Base-by-base conservation (phyloP, 2,329 filamentous ascomycete genomes). In the Thelonectria olida region DNA sequence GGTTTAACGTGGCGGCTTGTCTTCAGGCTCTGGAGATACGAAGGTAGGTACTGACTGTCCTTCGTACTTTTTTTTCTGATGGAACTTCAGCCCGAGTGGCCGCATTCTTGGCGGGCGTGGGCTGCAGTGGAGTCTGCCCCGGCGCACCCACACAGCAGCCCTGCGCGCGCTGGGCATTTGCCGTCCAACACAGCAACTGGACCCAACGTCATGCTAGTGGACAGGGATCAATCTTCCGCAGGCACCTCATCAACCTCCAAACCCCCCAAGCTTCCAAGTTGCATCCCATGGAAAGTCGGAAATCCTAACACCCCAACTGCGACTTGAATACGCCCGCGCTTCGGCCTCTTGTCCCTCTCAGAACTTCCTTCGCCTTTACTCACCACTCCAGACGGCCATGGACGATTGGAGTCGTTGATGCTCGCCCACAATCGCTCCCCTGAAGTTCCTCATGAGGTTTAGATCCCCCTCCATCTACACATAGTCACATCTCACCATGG, bases 401-500 rank as follows among this genome's bases (percentile, higher is more conserved):
- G 67, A 66, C 54, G 38, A 57, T 48, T 53, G 51, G 58, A 55
- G 56, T 39, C 54, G 41, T 22, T 69, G 62, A 62, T 53, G 23
- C 51, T 38, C 22, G 42, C 54, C 55, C 55, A 41, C 58, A 61
- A 45, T 59, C 56, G 61, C 58, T 60, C 52, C 48, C 38, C 62
- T 58, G 48, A 56, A 52, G 39, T 42, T 28, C 58, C 48, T 41
- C 55, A 56, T 59, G 59, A n/a, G n/a, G n/a, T n/a, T n/a, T n/a
- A n/a, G n/a, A n/a, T 31, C 51, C 65, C 58, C 15, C 28, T 45
- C 57, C 51, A 22, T 42, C 50, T 27, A 23, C 49, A n/a, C 61
- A 47, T 45, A 50, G 45, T 47, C 66, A 48, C 39, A 39, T 22
- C 42, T 59, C 66, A 76, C 68, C 69, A 86, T 86, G 84, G 84